phyloP scores from a whole-genome alignment of 257 asterid genomes.

The Solanum rostratum region DNA sequence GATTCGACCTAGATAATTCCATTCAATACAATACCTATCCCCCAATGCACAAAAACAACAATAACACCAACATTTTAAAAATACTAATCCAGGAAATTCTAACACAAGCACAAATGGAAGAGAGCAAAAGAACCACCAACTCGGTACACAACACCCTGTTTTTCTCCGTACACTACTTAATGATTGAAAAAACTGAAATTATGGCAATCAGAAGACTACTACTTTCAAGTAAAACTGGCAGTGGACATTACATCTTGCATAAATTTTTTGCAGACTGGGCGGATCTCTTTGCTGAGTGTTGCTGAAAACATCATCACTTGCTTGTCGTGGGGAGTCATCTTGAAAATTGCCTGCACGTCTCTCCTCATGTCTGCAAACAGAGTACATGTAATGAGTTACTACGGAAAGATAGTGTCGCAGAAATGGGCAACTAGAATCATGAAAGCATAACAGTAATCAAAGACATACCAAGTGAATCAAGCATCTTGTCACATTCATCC shows the following conservation, averaged over 20 bases:
- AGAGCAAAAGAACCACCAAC: neutral
- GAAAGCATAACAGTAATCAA: neutral
- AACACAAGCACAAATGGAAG: neutral
- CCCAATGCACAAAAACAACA: neutral
- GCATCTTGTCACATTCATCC: slow-evolving; percentile 97
- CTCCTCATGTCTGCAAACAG: slow-evolving; percentile 64
- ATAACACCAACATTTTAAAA: no score
- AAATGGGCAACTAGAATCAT: neutral
- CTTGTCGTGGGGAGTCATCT: slow-evolving; percentile 91
- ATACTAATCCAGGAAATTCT: neutral
- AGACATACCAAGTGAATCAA: slow-evolving; percentile 73
- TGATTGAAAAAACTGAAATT: slow-evolving; percentile 35
- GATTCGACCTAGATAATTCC: neutral
- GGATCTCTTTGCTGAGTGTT: slow-evolving; percentile 88
- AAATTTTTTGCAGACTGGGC: slow-evolving; percentile 91
- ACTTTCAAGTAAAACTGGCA: slow-evolving; percentile 66
- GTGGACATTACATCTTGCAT: slow-evolving; percentile 93
- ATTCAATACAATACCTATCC: neutral
- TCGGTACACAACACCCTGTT: neutral
- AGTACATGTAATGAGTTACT: neutral
- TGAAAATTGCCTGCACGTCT: slow-evolving; percentile 90
- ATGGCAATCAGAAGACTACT: slow-evolving; percentile 35
- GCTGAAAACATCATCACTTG: slow-evolving; percentile 99
- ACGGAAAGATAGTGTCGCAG: neutral
- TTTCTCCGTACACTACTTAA: slow-evolving; percentile 7